A percentile compares a stretch with the other conserved stretches of the same genome.
phyloP scores from a whole-genome alignment of 2,329 filamentous ascomycete genomes.

The Hypomyces rosellus region DNA sequence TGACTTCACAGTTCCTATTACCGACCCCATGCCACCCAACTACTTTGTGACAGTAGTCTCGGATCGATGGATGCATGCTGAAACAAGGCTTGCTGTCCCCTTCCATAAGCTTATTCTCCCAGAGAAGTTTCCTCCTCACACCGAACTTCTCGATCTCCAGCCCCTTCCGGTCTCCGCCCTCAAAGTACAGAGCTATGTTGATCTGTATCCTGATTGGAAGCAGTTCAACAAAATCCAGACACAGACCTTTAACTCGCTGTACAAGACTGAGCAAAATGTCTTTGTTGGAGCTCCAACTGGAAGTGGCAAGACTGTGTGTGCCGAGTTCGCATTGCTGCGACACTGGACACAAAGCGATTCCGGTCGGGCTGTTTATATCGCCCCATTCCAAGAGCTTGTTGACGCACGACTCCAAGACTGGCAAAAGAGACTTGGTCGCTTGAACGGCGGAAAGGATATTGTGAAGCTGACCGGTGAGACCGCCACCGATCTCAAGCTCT shows the following conservation, averaged over 20 bases:
- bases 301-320: slow-evolving; percentile 94
- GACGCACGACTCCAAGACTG: slow-evolving; percentile 78
- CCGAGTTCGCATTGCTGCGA: slow-evolving; percentile 84
- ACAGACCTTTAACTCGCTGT: slow-evolving; percentile 91
- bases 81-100: slow-evolving; percentile 86
- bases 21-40: slow-evolving; percentile 95
- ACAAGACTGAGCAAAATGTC: slow-evolving; percentile 85
- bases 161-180: slow-evolving; percentile 82
- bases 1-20: slow-evolving; percentile 93
- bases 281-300: slow-evolving; percentile 89
- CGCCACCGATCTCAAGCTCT: slow-evolving; percentile 78
- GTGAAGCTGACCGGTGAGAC: slow-evolving; percentile 93
- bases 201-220: slow-evolving; percentile 75
- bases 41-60: slow-evolving; percentile 96
- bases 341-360: slow-evolving; percentile 61
- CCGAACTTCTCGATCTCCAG: slow-evolving; percentile 84
- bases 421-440: slow-evolving; percentile 64
- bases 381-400: slow-evolving; percentile 89
- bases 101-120: slow-evolving; percentile 94
- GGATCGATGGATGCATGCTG: slow-evolving; percentile 97
- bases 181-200: slow-evolving; percentile 76
- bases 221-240: slow-evolving; percentile 98
- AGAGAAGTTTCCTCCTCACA: slow-evolving; percentile 92
- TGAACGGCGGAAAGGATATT: slow-evolving; percentile 80
- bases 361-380: slow-evolving; percentile 85